Conservation (phyloP, 202 grass and related monocot genomes). For the Zoysia matrella region DNA sequence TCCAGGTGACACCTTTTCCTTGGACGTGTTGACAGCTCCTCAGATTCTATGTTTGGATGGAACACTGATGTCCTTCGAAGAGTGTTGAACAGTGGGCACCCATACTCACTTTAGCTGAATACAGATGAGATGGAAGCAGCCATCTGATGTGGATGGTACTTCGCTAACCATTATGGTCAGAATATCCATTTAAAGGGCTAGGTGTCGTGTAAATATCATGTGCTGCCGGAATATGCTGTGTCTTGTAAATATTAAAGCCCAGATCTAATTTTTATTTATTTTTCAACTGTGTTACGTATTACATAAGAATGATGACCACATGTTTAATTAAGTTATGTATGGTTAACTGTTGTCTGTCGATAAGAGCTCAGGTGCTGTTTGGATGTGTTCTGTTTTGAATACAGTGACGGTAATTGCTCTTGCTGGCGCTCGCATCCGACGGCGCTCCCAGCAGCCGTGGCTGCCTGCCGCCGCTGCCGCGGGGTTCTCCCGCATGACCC, state of each 20-base stretch:
- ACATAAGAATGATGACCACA: too few species aligned
- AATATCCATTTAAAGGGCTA: not conserved
- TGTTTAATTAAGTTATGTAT: too few species aligned
- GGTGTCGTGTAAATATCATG: constrained; percentile 21
- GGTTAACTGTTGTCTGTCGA: too few species aligned
- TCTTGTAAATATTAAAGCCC: constrained; percentile 21
- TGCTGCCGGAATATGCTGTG: constrained; percentile 4
- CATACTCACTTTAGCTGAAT: constrained; percentile 66
- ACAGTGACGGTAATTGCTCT: too few species aligned
- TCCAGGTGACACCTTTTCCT: constrained; percentile 97
- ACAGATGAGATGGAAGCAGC: not conserved
- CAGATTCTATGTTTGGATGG: constrained; percentile 92
- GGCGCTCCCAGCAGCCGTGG: too few species aligned
- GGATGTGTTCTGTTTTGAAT: too few species aligned
- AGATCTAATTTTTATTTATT: not conserved
- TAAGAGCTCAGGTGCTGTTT: too few species aligned
- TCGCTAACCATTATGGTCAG: constrained; percentile 1
- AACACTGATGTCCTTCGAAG: constrained; percentile 75
- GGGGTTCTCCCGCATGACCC: too few species aligned
- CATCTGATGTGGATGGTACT: not conserved
- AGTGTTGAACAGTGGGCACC: constrained; percentile 81
- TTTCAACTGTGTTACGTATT: too few species aligned
- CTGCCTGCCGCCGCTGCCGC: too few species aligned
- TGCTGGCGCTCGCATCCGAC: too few species aligned
- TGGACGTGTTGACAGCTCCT: constrained; percentile 92